Evolutionary conservation across 495 filamentous ascomycete species (phyloP).

Genomic region (Podospora australis): DNA sequence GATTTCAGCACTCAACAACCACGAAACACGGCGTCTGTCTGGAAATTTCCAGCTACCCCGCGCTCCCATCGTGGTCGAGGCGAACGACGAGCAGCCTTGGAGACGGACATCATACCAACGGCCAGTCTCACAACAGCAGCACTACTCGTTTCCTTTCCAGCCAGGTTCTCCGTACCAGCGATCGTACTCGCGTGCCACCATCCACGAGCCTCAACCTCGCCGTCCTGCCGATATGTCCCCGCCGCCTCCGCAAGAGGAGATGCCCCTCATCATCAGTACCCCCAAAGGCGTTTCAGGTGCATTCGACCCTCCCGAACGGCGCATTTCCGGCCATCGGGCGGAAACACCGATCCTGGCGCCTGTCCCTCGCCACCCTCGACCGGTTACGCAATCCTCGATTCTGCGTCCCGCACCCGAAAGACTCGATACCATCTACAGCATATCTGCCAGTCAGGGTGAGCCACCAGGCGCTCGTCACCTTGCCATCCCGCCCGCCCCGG

Average conservation of each 20-base stretch:
- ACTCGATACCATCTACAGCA: constrained; percentile 77
- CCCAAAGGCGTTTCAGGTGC: constrained; percentile 39
- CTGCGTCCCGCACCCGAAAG: constrained; percentile 49
- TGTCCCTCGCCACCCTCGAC: constrained; percentile 36
- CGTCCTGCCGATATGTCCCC: constrained; percentile 18
- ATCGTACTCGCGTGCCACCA: constrained; percentile 9
- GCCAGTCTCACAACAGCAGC: constrained; percentile 22
- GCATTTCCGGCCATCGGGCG: constrained; percentile 16
- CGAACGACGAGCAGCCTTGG: constrained; percentile 5
- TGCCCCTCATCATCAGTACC: constrained; percentile 45
- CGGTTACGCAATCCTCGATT: constrained; percentile 28
- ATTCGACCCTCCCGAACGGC: constrained; percentile 33
- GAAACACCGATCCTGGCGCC: constrained; percentile 37
- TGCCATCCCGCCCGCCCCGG: background rate
- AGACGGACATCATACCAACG: constrained; percentile 17
- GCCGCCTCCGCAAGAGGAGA: constrained; percentile 22
- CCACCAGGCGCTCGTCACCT: no score
- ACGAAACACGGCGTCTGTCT: constrained; percentile 23
- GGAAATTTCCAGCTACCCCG: constrained; percentile 30
- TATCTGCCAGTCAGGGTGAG: constrained; percentile 67
- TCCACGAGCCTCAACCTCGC: constrained; percentile 21
- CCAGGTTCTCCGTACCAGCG: background rate
- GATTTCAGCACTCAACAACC: constrained; percentile 17
- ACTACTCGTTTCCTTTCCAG: constrained; percentile 19
- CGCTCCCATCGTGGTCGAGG: constrained; percentile 19